Base-by-base conservation (phyloP, 192 early-diverging fungal species). In the Coemansia sp. region DNA sequence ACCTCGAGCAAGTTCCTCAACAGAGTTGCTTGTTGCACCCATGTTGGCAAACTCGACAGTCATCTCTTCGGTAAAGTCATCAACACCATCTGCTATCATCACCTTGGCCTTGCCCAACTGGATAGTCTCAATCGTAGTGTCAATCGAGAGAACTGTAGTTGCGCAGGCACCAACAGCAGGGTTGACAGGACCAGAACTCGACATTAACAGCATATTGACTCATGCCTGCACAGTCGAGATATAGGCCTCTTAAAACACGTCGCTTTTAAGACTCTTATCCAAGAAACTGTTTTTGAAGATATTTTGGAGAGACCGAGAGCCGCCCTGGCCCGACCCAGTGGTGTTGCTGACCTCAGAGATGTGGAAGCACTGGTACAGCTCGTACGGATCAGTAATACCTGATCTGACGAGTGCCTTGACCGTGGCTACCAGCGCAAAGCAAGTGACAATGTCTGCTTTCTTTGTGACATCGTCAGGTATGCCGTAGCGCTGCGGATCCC, bases 331-430 rank as follows among this genome's bases (percentile, higher is more conserved):
- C 53, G 91, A 92, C 66, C 95, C 95, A 34, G 89, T 85, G 38
- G 89, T 86, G 87, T 93, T 96, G 61, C 95, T 93, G 40, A 96
- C 85, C 71, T 96, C 93, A 70, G 90, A 90, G 40, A 96, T 91
- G 76, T 96, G 95, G 43, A 96, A 91, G 65, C 94, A 96, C 77
- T 94, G 86, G 87, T 93, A 96, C 84, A 31, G 31, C 31, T 31
- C 95, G 86, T 96, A 96, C 33, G 95, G 95, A 71, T 96, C 95
- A 26, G 93, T 94, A 50, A 96, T 91, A 85, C 95, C 95, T 59
- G 91, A 90, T 24, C 91, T 85, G 56, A 94, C 83, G 60, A 96
- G 83, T n/a, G 95, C 93, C 77, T 96, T 93, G 26, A 94, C 95
- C 43, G 95, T 96, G 18, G 93, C 87, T 39, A 96, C 89, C 40